phyloP scores from a whole-genome alignment of 2,329 filamentous ascomycete genomes.

The Beauveria varroae region DNA sequence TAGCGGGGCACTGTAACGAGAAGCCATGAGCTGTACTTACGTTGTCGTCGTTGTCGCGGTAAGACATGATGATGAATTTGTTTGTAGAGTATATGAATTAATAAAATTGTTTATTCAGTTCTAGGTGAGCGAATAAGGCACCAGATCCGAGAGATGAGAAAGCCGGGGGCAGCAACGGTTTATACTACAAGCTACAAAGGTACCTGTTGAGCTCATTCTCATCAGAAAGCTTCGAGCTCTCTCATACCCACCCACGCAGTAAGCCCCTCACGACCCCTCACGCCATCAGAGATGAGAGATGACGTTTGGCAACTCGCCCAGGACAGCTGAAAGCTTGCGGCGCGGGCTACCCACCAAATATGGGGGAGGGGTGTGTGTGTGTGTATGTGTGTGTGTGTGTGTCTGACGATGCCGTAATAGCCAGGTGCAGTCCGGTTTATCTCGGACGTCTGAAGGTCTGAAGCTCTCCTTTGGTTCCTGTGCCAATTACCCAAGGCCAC shows the following conservation, averaged over 20 bases:
- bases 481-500: no score
- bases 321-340: conserved; percentile 3
- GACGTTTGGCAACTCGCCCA: conserved; percentile 2
- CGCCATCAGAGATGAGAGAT: conserved; percentile 7
- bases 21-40: conserved; percentile 17
- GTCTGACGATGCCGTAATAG: conserved; percentile 3
- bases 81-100: neutral
- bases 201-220: conserved; percentile 3
- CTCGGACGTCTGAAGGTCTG: neutral
- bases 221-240: neutral
- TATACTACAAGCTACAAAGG: conserved; percentile 10
- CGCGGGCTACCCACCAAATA: neutral
- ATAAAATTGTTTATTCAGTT: neutral
- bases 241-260: neutral
- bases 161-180: neutral
- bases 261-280: conserved; percentile 2
- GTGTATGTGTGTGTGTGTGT: neutral
- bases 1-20: neutral
- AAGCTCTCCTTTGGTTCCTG: no score
- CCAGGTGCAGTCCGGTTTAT: neutral
- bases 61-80: conserved; percentile 34
- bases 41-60: conserved; percentile 32
- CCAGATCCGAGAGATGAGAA: neutral
- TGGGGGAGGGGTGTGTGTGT: neutral
- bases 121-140: neutral